Conservation (phyloP, 441 rosid species). For the Kokia cookei region DNA sequence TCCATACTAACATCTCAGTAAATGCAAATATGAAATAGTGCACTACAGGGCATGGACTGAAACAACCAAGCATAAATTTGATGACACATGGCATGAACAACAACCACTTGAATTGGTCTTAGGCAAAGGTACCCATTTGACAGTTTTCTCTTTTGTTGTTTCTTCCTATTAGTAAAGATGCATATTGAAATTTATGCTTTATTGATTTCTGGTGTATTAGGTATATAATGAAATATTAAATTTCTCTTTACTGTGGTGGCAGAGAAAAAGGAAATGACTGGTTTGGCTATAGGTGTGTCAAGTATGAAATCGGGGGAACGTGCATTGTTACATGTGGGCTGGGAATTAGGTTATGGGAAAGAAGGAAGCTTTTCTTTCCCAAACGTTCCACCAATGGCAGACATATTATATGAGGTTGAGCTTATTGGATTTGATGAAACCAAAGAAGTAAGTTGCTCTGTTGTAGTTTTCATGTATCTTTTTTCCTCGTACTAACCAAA, state of each 20-base stretch:
- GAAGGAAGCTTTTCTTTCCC: conserved; percentile 96
- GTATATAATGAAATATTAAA: not conserved
- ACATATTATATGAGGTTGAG: conserved; percentile 81
- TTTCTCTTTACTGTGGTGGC: conserved; percentile 17
- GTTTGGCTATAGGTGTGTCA: conserved; percentile 83
- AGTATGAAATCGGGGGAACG: conserved; percentile 92
- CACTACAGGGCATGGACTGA: conserved; percentile 88
- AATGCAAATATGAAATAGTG: conserved; percentile 37
- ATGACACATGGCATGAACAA: conserved; percentile 85
- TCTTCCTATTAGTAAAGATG: not conserved
- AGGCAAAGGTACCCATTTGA: conserved; percentile 67
- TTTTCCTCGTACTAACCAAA: conserved; percentile 2
- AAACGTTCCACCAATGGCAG: conserved; percentile 88
- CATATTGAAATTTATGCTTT: not conserved
- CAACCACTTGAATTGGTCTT: conserved; percentile 73
- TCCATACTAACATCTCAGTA: conserved; percentile 7
- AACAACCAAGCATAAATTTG: conserved; percentile 75
- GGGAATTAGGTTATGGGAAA: conserved; percentile 92
- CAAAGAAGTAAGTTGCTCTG: conserved; percentile 60
- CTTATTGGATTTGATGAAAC: conserved; percentile 93
- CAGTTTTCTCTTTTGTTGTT: not conserved
- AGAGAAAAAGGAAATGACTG: conserved; percentile 88
- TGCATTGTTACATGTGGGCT: conserved; percentile 68
- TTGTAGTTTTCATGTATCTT: not conserved
- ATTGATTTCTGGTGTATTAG: not conserved